A percentile compares a stretch with the other conserved stretches of the same genome.
These are phyloP conservation scores for Saccharomycopsis hybrid DNA, from an alignment of 1,139 yeast species.

Conservation along the genomic window DNA sequence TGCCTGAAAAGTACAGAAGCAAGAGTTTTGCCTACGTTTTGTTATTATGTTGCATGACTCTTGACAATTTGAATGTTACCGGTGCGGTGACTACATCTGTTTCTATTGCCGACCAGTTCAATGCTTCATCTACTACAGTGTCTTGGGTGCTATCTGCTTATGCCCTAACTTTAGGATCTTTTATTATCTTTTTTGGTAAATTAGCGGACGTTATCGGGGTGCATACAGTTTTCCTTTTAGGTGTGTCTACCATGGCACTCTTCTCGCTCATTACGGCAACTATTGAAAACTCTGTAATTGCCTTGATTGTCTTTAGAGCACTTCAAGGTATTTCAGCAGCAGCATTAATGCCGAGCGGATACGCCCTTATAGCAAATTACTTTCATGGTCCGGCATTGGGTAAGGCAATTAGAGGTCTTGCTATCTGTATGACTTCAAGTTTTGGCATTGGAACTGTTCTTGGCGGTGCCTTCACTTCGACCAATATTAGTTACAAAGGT, in stretches of 20 bases:
- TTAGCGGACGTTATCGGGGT: slow-evolving; percentile 33
- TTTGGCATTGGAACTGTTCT: slow-evolving; percentile 30
- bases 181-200: slow-evolving; percentile 34
- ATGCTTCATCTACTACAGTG: slow-evolving; percentile 26
- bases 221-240: slow-evolving; percentile 26
- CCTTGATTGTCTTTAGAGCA: slow-evolving; percentile 33
- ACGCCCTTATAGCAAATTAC: slow-evolving; percentile 29
- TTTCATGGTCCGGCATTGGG: slow-evolving; percentile 26
- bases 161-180: slow-evolving; percentile 33
- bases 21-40: slow-evolving; percentile 18
- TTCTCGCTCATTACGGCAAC: slow-evolving; percentile 30
- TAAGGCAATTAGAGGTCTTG: slow-evolving; percentile 26
- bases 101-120: slow-evolving; percentile 6
- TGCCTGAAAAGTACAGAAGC: slow-evolving; percentile 22
- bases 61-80: slow-evolving; percentile 15
- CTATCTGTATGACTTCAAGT: slow-evolving; percentile 26
- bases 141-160: slow-evolving; percentile 35
- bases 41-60: slow-evolving; percentile 8
- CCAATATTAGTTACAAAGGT: slow-evolving; percentile 30
- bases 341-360: slow-evolving; percentile 30
- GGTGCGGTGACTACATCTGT: slow-evolving; percentile 5
- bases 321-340: slow-evolving; percentile 35
- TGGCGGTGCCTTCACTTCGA: slow-evolving; percentile 33
- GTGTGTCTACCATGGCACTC: slow-evolving; percentile 24
- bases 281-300: slow-evolving; percentile 27